Evolutionary conservation across 345 rosid species (phyloP).

Genomic region (Euphorbia tirucalli): DNA sequence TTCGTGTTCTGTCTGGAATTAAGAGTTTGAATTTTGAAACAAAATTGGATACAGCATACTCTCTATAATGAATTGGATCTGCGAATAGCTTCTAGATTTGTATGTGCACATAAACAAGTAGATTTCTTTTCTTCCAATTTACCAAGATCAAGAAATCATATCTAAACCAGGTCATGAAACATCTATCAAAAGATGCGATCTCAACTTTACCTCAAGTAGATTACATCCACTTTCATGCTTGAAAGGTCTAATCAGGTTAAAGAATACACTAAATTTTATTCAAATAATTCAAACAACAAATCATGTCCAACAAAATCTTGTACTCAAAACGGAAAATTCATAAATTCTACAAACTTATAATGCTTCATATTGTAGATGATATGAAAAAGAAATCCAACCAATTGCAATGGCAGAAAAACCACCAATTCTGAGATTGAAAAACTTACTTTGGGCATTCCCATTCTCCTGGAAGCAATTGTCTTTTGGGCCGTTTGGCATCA

Average conservation of each 20-base stretch:
- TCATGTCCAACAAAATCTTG: neutral
- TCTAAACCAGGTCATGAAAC: neutral
- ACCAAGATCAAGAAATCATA: too few relatives aligned
- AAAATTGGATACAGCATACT: neutral
- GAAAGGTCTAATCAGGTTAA: neutral
- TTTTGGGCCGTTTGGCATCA: constrained; percentile 96
- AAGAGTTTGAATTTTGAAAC: neutral
- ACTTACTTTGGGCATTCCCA: constrained; percentile 99
- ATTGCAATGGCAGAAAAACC: neutral
- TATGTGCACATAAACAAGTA: neutral
- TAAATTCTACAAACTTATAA: neutral
- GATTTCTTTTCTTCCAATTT: too few relatives aligned
- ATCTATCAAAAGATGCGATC: neutral
- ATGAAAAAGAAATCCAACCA: neutral
- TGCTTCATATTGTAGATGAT: neutral
- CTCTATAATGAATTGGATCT: neutral
- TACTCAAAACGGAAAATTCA: neutral
- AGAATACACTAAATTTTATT: neutral
- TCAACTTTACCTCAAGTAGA: neutral
- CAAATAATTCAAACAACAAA: neutral
- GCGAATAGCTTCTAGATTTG: neutral
- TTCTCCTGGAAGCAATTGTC: constrained; percentile 97
- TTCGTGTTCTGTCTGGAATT: neutral
- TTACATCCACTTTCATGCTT: neutral
- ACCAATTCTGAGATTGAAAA: constrained; percentile 13